phyloP scores from a whole-genome alignment of 2,329 filamentous ascomycete genomes.

The Calonectria hongkongensis region DNA sequence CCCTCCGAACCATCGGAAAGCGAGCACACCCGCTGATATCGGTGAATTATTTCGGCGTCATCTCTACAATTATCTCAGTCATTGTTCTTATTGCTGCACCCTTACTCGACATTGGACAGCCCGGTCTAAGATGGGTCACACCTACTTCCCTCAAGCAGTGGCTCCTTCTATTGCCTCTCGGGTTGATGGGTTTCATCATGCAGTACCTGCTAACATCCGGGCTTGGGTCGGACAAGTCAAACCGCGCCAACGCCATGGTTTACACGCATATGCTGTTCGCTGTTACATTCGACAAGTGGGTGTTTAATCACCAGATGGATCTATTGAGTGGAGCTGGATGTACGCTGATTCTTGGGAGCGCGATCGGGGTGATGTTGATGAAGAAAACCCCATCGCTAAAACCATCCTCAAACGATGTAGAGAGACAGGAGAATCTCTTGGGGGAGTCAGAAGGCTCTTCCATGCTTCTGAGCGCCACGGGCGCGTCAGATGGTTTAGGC shows the following conservation, averaged over 20 bases:
- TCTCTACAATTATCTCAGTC: constrained; percentile 81
- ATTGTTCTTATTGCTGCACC: constrained; percentile 74
- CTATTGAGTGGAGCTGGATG: constrained; percentile 70
- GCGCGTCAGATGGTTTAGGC: constrained; percentile 50
- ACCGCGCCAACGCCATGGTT: constrained; percentile 74
- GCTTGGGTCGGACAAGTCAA: constrained; percentile 81
- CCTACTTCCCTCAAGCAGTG: constrained; percentile 73
- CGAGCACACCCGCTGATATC: constrained; percentile 88
- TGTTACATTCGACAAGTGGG: constrained; percentile 69
- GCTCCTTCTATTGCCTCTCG: constrained; percentile 80
- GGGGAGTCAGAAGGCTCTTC: constrained; percentile 62
- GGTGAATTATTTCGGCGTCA: constrained; percentile 88
- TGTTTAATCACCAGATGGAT: constrained; percentile 72
- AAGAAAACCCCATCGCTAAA: constrained; percentile 61
- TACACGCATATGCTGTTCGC: constrained; percentile 76
- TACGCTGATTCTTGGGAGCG: constrained; percentile 71
- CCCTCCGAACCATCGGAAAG: constrained; percentile 86
- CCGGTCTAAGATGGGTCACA: constrained; percentile 65
- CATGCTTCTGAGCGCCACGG: constrained; percentile 62
- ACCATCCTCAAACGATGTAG: constrained; percentile 56
- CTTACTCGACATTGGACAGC: constrained; percentile 66
- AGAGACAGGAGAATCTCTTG: constrained; percentile 56
- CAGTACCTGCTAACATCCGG: constrained; percentile 91
- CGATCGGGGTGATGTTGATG: constrained; percentile 69
- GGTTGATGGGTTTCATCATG: constrained; percentile 85